Percentiles rank a stretch among this genome's conserved stretches.
Evolutionary conservation across 495 filamentous ascomycete genomes (phyloP).

Genomic region (Penicillium coprophilum): DNA sequence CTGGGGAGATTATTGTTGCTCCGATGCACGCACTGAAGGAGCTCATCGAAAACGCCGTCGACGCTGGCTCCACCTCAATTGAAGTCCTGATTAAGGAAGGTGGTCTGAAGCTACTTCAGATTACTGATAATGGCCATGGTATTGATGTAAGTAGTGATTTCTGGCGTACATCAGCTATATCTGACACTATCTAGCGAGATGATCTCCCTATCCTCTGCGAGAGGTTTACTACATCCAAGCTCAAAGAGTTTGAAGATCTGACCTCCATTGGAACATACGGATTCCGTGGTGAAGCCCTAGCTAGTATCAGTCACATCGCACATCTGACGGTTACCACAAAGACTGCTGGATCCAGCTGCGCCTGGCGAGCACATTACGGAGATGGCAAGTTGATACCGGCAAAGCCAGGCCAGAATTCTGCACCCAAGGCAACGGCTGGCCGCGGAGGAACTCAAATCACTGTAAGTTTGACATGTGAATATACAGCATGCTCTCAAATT

Average conservation of each 20-base stretch:
- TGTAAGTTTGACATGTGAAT: slow-evolving; percentile 41
- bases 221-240: slow-evolving; percentile 93
- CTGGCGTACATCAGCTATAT: not conserved
- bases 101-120: slow-evolving; percentile 94
- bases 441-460: slow-evolving; percentile 96
- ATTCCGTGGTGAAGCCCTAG: slow-evolving; percentile 94
- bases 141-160: slow-evolving; percentile 70
- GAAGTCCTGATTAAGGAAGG: slow-evolving; percentile 95
- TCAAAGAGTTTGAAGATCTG: slow-evolving; percentile 94
- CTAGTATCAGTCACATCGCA: slow-evolving; percentile 98
- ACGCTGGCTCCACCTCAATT: slow-evolving; percentile 88
- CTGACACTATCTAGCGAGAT: slow-evolving; percentile 60
- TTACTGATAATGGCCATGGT: slow-evolving; percentile 96
- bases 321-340: slow-evolving; percentile 94
- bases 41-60: slow-evolving; percentile 95
- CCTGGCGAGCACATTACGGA: slow-evolving; percentile 84
- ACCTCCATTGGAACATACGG: slow-evolving; percentile 91
- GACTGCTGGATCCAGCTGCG: slow-evolving; percentile 83
- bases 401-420: slow-evolving; percentile 88
- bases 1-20: slow-evolving; percentile 98
- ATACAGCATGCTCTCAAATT: slow-evolving; percentile 3
- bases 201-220: slow-evolving; percentile 94
- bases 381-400: slow-evolving; percentile 80
- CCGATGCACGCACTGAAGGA: slow-evolving; percentile 97
- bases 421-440: slow-evolving; percentile 86